phyloP scores from a whole-genome alignment of 495 filamentous ascomycete species.

The Annulohypoxylon stygium region DNA sequence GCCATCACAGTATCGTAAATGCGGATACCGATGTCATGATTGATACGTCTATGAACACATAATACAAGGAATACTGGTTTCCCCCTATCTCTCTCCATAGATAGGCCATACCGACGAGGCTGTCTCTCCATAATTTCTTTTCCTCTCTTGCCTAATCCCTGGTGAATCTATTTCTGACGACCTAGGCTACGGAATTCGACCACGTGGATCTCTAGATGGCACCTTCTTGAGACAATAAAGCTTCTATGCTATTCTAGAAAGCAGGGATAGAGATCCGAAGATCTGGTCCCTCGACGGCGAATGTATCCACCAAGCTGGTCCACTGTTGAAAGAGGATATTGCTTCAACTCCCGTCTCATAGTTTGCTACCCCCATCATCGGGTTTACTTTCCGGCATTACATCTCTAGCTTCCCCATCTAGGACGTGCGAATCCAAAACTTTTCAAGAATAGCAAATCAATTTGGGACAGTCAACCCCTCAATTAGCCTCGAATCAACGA shows the following conservation, averaged over 20 bases:
- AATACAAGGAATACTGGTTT: conserved; percentile 9
- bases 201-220: conserved; percentile 21
- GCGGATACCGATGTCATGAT: conserved; percentile 1
- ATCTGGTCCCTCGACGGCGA: not conserved
- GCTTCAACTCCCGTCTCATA: conserved; percentile 3
- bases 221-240: not conserved
- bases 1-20: not conserved
- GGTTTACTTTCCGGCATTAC: not conserved
- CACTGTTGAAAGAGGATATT: conserved; percentile 1
- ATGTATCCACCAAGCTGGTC: conserved; percentile 13
- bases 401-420: conserved; percentile 4
- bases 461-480: conserved; percentile 1
- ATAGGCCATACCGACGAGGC: conserved; percentile 25
- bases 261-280: not conserved
- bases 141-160: conserved; percentile 13
- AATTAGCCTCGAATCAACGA: not conserved
- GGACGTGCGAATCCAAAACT: not conserved
- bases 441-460: conserved; percentile 8
- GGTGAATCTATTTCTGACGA: not conserved
- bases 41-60: conserved; percentile 14
- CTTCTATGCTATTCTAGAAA: conserved; percentile 35
- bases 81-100: conserved; percentile 8
- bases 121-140: conserved; percentile 9
- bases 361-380: conserved; percentile 38
- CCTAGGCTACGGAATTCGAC: not conserved